Evolutionary conservation across 805 yeast genomes (phyloP).

Genomic region (Myxozyma sirexii): DNA sequence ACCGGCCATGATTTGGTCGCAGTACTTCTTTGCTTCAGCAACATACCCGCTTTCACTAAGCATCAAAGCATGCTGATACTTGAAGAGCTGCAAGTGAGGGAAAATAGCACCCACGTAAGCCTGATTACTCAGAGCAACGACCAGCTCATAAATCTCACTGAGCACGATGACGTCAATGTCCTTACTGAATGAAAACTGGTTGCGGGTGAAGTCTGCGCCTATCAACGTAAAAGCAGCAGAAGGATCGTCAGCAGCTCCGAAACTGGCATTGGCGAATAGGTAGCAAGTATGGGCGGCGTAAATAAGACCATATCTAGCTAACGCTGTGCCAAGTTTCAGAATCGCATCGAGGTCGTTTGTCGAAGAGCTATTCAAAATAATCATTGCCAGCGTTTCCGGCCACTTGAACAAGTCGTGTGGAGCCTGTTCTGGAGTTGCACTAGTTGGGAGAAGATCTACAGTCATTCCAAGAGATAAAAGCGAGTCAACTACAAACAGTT

Average conservation of each 20-base stretch:
- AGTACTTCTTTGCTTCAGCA: constrained; percentile 62
- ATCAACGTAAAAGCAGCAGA: constrained; percentile 35
- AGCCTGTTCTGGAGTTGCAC: constrained; percentile 4
- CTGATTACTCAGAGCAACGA: constrained; percentile 43
- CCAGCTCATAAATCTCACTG: constrained; percentile 72
- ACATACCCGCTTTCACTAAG: constrained; percentile 68
- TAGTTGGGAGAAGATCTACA: constrained; percentile 12
- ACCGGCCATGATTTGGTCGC: constrained; percentile 53
- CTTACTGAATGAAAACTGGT: constrained; percentile 49
- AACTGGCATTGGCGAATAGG: constrained; percentile 39
- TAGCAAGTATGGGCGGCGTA: constrained; percentile 49
- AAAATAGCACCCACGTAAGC: constrained; percentile 37
- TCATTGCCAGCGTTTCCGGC: constrained; percentile 40
- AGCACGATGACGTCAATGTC: constrained; percentile 54
- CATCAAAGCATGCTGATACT: constrained; percentile 66
- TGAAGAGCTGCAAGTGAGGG: constrained; percentile 61
- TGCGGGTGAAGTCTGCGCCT: constrained; percentile 38
- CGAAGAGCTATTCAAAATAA: constrained; percentile 39
- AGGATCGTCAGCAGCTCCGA: constrained; percentile 38
- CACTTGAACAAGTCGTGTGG: constrained; percentile 36
- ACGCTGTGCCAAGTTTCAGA: constrained; percentile 43
- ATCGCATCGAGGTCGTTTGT: constrained; percentile 40
- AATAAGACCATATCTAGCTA: constrained; percentile 44
- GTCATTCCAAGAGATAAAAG: constrained; percentile 26
- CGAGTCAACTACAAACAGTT: constrained; percentile 18